phyloP scores from a whole-genome alignment of 257 asterid species.

The Ballota nigra region DNA sequence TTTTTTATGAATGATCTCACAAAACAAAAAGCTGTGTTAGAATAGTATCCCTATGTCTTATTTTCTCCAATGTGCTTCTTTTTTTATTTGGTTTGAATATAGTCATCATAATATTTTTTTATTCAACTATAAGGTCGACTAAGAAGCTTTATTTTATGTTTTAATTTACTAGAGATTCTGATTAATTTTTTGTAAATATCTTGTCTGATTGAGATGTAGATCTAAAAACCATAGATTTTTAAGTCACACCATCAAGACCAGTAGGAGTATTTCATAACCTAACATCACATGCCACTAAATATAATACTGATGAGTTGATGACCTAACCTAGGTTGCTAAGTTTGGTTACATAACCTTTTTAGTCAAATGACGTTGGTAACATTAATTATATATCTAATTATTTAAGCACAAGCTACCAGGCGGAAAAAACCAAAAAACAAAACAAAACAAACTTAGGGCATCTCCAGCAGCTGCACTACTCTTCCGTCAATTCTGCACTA shows the following conservation, averaged over 20 bases:
- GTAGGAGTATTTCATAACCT: not conserved
- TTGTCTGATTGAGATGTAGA: constrained; percentile 21
- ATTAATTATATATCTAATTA: no score
- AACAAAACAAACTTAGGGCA: no score
- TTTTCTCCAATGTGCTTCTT: not conserved
- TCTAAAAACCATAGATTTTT: not conserved
- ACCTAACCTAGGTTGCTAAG: not conserved
- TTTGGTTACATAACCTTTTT: not conserved
- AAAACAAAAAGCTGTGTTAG: no score
- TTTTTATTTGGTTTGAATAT: not conserved
- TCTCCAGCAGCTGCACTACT: no score
- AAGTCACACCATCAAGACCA: not conserved
- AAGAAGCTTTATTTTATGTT: not conserved
- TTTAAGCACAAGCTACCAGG: no score
- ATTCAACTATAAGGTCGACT: not conserved
- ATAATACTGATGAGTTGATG: not conserved
- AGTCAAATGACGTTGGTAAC: not conserved
- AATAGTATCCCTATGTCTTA: not conserved
- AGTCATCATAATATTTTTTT: not conserved
- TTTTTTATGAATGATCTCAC: no score
- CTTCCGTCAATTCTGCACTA: no score
- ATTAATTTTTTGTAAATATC: no score
- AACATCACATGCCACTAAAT: not conserved
- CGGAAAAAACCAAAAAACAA: no score
- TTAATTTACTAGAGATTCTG: not conserved